Conservation (phyloP, 2,329 filamentous ascomycete genomes). For the Eutypella sp. region DNA sequence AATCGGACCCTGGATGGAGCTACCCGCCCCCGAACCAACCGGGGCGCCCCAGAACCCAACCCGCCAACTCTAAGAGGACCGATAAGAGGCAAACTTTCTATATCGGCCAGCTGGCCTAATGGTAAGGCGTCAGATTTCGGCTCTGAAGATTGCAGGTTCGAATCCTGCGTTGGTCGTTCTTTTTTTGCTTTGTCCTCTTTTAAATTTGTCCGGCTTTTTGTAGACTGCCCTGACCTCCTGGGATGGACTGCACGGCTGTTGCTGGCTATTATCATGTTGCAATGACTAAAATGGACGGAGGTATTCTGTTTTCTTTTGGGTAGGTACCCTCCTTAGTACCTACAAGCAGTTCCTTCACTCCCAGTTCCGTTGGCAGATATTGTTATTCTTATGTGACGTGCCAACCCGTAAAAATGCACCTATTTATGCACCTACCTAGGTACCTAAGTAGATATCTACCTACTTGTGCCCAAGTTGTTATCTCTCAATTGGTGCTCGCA, state of each 20-base stretch:
- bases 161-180: slow-evolving; percentile 25
- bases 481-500: not conserved
- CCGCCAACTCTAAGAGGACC: not conserved
- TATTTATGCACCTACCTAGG: not conserved
- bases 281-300: not conserved
- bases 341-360: too few relatives aligned
- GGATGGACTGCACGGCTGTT: too few relatives aligned
- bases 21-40: too few relatives aligned
- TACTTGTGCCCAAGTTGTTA: not conserved
- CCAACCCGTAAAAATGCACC: not conserved
- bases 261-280: too few relatives aligned
- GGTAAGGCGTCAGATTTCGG: slow-evolving; percentile 30
- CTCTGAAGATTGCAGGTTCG: slow-evolving; percentile 30
- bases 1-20: too few relatives aligned
- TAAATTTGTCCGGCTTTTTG: not conserved
- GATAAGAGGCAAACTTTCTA: not conserved
- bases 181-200: slow-evolving; percentile 2
- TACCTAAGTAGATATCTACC: not conserved
- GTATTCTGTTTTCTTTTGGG: not conserved
- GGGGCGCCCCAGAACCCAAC: too few relatives aligned
- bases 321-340: too few relatives aligned
- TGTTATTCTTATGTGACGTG: too few relatives aligned
- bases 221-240: not conserved
- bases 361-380: not conserved
- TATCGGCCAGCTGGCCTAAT: slow-evolving; percentile 22